These are phyloP conservation scores for Apiospora arundinis DNA, from an alignment of 2,329 filamentous ascomycete genomes.

Conservation along the genomic window DNA sequence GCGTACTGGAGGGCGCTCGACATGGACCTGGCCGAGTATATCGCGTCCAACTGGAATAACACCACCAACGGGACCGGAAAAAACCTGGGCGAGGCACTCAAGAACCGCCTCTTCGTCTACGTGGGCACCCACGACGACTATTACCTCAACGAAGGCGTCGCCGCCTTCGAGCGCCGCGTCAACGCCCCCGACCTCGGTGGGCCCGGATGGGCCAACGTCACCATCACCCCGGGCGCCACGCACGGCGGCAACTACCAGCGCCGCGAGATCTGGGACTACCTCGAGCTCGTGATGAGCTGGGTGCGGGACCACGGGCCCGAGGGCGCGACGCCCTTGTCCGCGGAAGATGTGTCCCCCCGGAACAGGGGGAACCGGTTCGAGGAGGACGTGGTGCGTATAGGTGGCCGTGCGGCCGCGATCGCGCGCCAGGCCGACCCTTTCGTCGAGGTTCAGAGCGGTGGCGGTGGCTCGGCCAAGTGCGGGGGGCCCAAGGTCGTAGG, in stretches of 20 bases:
- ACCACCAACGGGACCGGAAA: neutral
- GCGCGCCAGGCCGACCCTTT: neutral
- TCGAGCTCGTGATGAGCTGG: constrained; percentile 30
- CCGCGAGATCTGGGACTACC: constrained; percentile 30
- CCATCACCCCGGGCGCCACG: constrained; percentile 26
- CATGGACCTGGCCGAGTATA: constrained; percentile 30
- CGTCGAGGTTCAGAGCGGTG: neutral
- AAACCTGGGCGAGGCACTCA: constrained; percentile 30
- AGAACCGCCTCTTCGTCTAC: constrained; percentile 30
- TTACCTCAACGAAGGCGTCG: constrained; percentile 32
- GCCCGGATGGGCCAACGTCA: constrained; percentile 32
- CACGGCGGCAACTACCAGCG: constrained; percentile 33
- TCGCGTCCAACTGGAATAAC: constrained; percentile 30
- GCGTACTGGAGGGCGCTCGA: constrained; percentile 28
- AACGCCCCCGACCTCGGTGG: constrained; percentile 25
- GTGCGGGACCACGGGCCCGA: constrained; percentile 28
- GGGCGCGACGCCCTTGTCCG: constrained; percentile 27
- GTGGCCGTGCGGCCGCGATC: neutral
- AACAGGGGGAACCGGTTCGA: neutral
- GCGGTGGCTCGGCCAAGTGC: constrained; percentile 23
- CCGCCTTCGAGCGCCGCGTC: constrained; percentile 28
- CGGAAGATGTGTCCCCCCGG: neutral
- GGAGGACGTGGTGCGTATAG: neutral
- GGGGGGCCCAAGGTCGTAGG: constrained; percentile 24
- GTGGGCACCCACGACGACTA: constrained; percentile 34